phyloP scores from a whole-genome alignment of 164 flowering plant species.

The Dillenia turbinata region DNA sequence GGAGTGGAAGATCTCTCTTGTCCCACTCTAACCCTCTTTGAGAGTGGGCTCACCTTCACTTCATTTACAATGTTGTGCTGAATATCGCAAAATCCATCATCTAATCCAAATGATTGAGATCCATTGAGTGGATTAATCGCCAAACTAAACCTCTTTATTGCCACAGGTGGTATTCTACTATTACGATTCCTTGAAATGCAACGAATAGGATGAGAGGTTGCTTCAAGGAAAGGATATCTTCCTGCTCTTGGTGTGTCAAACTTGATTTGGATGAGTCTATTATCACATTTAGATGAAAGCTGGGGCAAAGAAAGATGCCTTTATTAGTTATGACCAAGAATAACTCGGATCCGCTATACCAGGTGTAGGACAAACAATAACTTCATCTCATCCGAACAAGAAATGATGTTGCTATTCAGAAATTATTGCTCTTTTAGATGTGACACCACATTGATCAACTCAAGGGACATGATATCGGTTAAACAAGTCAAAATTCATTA shows the following conservation, averaged over 20 bases:
- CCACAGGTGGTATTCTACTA: constrained; percentile 27
- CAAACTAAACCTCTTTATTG: constrained; percentile 35
- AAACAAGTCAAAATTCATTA: too few relatives aligned
- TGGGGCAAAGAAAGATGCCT: constrained; percentile 24
- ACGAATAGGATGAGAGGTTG: constrained; percentile 61
- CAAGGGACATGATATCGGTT: too few relatives aligned
- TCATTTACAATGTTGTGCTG: constrained; percentile 28
- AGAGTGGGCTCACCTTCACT: constrained; percentile 38
- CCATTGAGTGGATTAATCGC: constrained; percentile 27
- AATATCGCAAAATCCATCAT: constrained; percentile 34
- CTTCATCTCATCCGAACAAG: too few relatives aligned
- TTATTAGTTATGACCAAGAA: background rate
- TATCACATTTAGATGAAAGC: constrained; percentile 92
- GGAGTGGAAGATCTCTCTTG: constrained; percentile 32
- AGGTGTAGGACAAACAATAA: too few relatives aligned
- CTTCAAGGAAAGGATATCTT: constrained; percentile 60
- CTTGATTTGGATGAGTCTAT: constrained; percentile 63
- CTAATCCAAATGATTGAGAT: constrained; percentile 33
- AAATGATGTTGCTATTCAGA: too few relatives aligned
- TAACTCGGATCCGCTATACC: background rate
- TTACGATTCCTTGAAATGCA: constrained; percentile 62
- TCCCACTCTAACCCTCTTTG: constrained; percentile 55
- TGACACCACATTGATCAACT: too few relatives aligned
- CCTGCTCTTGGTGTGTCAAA: constrained; percentile 43
- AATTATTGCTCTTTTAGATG: too few relatives aligned